phyloP scores from a whole-genome alignment of 345 rosid genomes.

The Eucalyptus polybractea region DNA sequence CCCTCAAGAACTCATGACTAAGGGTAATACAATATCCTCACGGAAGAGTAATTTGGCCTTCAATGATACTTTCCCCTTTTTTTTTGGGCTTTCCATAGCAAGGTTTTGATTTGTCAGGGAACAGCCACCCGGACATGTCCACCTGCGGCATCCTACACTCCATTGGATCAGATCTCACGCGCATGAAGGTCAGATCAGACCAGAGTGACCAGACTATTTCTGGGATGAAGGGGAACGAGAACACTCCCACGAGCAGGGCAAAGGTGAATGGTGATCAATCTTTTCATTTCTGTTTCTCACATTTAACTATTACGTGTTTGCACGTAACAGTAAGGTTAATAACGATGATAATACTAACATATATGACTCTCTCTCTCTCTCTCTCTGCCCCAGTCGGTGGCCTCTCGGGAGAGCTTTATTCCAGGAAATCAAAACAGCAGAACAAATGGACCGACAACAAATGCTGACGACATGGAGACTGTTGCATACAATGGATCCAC shows the following conservation, averaged over 20 bases:
- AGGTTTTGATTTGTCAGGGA: constrained; percentile 21
- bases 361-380: background rate
- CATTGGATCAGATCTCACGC: constrained; percentile 89
- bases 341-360: background rate
- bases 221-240: constrained; percentile 30
- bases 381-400: constrained; percentile 40
- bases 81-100: background rate
- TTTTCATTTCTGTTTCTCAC: background rate
- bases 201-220: constrained; percentile 55
- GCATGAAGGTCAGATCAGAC: constrained; percentile 60
- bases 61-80: background rate
- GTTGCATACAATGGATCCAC: constrained; percentile 35
- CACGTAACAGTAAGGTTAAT: background rate
- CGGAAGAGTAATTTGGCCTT: background rate
- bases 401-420: constrained; percentile 73
- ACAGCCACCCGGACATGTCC: constrained; percentile 37
- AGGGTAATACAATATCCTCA: background rate
- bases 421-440: constrained; percentile 25
- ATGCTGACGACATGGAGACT: constrained; percentile 23
- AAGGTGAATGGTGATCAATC: constrained; percentile 22
- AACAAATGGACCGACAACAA: constrained; percentile 14
- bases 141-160: constrained; percentile 86
- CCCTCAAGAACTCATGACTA: background rate
- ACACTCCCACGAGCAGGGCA: constrained; percentile 68
- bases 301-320: background rate